Evolutionary conservation across 305 asterid genomes (phyloP), one percentile per base, ranked within the genome.

Genomic region (Nicotiana rustica): DNA sequence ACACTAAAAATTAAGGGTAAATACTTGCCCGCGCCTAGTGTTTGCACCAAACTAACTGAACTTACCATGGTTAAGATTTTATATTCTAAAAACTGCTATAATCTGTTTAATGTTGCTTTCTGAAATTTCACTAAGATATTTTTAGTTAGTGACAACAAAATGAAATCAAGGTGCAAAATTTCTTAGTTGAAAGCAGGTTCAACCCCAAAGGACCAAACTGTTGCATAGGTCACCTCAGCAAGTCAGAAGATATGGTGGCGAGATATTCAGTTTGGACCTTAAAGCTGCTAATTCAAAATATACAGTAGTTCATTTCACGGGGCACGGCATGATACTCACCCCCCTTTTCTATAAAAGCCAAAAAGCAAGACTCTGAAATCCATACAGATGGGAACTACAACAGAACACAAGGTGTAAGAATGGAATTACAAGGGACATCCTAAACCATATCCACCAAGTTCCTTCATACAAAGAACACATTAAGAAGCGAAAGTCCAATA

Each of bases 371-470:
- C 83, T 87, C 82, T 12, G 15, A 82, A 82, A 66, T 76, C 75
- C 85, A 52, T 78, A 47, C 67, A 80, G 67, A 78, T 52, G 35
- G 82, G 78, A 75, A 57, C 78, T 67, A 77, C 82, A 85, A 76
- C 73, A 67, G 67, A 83, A 52, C 29, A 75, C 65, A 25, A 75
- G 79, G 65, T 75, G 65, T 35, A 75, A 75, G 64, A 84, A 86
- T 71, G 52, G 61, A 21, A 81, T 49, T 69, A 83, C 31, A 75
- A 38, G 14, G 41, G 84, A 82, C 85, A 38, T 7, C 21, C 78
- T 10, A 69, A 55, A 78, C 76, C 65, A 67, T 38, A 82, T 10
- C 77, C 85, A 80, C 67, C 70, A 73, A 55, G 77, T 52, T n/a
- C 78, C 75, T 70, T 10, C 62, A 38, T 33, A 49, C 80, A 60